Conservation (phyloP, 306 rosid species). For the Phaseolus lunatus region DNA sequence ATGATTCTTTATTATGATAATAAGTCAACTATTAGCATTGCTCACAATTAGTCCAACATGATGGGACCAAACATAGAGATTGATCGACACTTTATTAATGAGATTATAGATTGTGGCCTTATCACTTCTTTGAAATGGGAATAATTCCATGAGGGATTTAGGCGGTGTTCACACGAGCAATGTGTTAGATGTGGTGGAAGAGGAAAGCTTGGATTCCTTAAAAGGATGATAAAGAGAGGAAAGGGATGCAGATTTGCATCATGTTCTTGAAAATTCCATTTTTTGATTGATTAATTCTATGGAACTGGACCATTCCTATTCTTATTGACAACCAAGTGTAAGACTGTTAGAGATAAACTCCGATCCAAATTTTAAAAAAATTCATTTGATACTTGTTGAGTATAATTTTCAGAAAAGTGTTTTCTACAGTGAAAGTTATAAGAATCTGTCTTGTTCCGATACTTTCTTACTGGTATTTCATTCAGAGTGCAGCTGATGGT, state of each 20-base stretch:
- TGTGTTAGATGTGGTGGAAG: too few relatives aligned
- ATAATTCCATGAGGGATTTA: too few relatives aligned
- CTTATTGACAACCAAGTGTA: background rate
- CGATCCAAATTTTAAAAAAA: background rate
- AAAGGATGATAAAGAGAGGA: background rate
- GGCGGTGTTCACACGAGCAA: too few relatives aligned
- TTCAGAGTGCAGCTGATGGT: constrained; percentile 5
- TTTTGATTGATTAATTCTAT: background rate
- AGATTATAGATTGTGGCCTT: too few relatives aligned
- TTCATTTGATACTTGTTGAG: background rate
- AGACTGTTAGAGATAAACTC: background rate
- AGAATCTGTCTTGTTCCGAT: background rate
- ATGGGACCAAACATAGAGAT: too few relatives aligned
- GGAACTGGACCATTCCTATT: background rate
- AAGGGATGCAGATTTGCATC: background rate
- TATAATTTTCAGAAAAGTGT: too few relatives aligned
- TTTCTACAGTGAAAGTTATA: background rate
- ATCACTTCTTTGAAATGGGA: too few relatives aligned
- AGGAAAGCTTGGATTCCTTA: background rate
- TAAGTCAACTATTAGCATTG: too few relatives aligned
- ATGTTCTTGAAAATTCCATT: background rate
- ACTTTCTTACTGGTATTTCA: background rate
- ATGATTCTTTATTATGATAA: too few relatives aligned
- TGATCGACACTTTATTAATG: too few relatives aligned
- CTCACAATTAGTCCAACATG: too few relatives aligned